Evolutionary conservation across 495 filamentous ascomycete genomes (phyloP).

Genomic region (Aspergillus indologenus): DNA sequence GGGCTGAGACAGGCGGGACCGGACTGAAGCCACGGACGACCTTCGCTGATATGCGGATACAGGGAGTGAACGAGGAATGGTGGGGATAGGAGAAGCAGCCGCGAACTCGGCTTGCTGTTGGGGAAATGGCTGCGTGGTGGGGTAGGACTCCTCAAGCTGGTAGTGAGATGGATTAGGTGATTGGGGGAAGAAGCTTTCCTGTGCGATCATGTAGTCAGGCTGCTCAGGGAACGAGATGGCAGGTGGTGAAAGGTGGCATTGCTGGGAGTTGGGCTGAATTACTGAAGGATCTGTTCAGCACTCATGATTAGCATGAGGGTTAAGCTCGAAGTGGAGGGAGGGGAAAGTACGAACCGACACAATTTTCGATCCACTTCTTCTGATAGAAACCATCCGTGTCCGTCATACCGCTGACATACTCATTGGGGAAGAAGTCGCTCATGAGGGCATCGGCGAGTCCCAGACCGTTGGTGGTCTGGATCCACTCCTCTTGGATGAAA

Average conservation of each 20-base stretch:
- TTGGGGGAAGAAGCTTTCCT: conserved; percentile 29
- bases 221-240: conserved; percentile 37
- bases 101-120: conserved; percentile 28
- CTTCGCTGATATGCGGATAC: conserved; percentile 44
- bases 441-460: conserved; percentile 68
- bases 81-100: conserved; percentile 38
- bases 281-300: conserved; percentile 54
- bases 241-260: conserved; percentile 28
- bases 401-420: conserved; percentile 33
- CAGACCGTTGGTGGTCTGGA: conserved; percentile 57
- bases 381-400: conserved; percentile 45
- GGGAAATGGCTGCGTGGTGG: conserved; percentile 26
- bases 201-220: conserved; percentile 24
- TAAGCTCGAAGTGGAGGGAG: conserved; percentile 12
- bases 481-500: conserved; percentile 58
- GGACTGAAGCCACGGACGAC: conserved; percentile 54
- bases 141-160: conserved; percentile 27
- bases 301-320: not conserved
- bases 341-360: conserved; percentile 77
- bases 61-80: conserved; percentile 34
- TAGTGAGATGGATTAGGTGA: conserved; percentile 37
- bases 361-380: conserved; percentile 59
- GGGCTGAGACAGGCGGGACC: conserved; percentile 52
- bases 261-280: conserved; percentile 44
- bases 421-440: conserved; percentile 54